These are phyloP conservation scores for Pseudocercospora cruenta DNA, from an alignment of 2,329 filamentous ascomycete genomes.

Conservation along the genomic window DNA sequence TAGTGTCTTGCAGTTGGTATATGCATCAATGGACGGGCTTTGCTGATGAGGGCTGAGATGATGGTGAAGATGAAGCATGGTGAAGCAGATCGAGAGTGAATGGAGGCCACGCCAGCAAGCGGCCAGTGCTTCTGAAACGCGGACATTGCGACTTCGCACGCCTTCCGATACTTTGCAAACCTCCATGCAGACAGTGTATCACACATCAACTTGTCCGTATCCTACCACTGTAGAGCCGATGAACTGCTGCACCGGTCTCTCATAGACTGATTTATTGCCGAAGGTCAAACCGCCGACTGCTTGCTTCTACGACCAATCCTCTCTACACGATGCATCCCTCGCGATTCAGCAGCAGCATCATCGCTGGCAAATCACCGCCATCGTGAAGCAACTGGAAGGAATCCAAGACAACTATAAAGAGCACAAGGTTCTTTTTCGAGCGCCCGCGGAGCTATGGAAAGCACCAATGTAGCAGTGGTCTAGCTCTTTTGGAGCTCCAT, in stretches of 20 bases:
- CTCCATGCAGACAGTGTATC: background rate
- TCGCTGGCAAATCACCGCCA: background rate
- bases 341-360: background rate
- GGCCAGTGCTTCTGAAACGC: background rate
- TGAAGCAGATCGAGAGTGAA: background rate
- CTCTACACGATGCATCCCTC: background rate
- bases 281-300: too few species aligned
- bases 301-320: background rate
- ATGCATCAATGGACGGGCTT: background rate
- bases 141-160: background rate
- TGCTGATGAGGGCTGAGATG: background rate
- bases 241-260: background rate
- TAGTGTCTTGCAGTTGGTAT: background rate
- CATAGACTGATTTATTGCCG: background rate
- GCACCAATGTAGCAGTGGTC: background rate
- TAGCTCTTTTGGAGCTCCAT: conserved; percentile 4
- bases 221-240: background rate
- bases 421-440: background rate
- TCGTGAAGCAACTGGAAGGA: background rate
- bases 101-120: background rate
- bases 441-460: background rate
- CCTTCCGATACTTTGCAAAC: background rate
- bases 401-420: background rate
- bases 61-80: background rate
- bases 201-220: background rate